Conservation (phyloP, 108 stramenopile genomes). For the Skeletonema potamos region DNA sequence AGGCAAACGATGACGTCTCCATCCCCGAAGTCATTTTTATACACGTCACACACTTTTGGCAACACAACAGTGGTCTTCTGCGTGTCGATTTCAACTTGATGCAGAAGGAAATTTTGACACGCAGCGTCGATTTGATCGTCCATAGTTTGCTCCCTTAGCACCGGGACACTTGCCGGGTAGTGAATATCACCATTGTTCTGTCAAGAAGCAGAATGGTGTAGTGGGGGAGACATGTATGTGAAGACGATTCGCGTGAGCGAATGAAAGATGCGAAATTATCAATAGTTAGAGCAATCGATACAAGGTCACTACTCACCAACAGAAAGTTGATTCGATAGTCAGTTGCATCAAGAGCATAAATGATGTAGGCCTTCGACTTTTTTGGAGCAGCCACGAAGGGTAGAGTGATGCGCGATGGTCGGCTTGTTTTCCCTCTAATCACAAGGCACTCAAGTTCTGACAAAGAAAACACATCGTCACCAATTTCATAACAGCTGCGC, state of each 20-base stretch:
- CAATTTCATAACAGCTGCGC: conserved; percentile 91
- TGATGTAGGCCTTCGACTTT: conserved; percentile 67
- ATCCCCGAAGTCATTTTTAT: conserved; percentile 75
- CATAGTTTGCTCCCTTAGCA: conserved; percentile 49
- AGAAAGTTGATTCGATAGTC: conserved; percentile 81
- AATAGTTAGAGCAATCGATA: too few species aligned
- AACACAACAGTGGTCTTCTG: conserved; percentile 57
- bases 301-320: conserved; percentile 34
- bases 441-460: conserved; percentile 91
- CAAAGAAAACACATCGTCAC: conserved; percentile 93
- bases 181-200: conserved; percentile 65
- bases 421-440: conserved; percentile 77
- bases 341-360: conserved; percentile 67
- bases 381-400: conserved; percentile 74
- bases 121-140: conserved; percentile 72
- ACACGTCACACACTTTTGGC: conserved; percentile 87
- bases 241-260: neutral
- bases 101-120: conserved; percentile 54
- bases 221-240: neutral
- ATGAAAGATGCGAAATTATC: neutral
- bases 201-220: neutral
- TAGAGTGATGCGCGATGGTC: conserved; percentile 59
- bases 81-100: conserved; percentile 67
- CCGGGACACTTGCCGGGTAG: conserved; percentile 61
- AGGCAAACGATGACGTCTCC: conserved; percentile 57